Evolutionary conservation across 306 rosid species (phyloP).

Genomic region (Senna siamea): DNA sequence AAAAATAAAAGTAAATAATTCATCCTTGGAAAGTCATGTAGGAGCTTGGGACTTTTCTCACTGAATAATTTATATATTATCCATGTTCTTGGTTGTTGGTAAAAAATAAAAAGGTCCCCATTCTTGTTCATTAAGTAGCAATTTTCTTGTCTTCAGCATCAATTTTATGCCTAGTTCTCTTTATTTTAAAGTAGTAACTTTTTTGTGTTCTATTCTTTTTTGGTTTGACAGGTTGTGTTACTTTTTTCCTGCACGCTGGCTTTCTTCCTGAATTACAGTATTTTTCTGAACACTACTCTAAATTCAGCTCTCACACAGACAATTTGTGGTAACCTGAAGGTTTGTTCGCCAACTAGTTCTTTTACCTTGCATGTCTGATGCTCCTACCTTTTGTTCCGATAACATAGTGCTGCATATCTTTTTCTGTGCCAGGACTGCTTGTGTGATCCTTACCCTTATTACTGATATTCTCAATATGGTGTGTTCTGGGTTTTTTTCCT

Average conservation of each 20-base stretch:
- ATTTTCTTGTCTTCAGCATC: constrained; percentile 1
- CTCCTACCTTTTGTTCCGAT: background rate
- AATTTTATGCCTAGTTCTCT: background rate
- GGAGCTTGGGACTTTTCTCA: constrained; percentile 24
- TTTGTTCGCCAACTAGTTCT: constrained; percentile 41
- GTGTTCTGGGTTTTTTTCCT: background rate
- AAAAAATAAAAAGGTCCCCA: background rate
- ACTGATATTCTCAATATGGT: background rate
- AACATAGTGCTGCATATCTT: background rate
- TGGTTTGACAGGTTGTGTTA: constrained; percentile 61
- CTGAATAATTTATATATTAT: background rate
- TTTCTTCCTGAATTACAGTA: constrained; percentile 82
- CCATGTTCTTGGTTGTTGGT: background rate
- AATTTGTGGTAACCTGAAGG: constrained; percentile 86
- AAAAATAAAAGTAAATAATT: too few relatives aligned
- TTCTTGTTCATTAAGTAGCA: constrained; percentile 6
- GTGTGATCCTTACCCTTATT: background rate
- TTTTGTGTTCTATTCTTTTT: constrained; percentile 10
- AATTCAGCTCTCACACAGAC: constrained; percentile 86
- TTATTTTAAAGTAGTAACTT: constrained; percentile 14
- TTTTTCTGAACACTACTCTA: constrained; percentile 85
- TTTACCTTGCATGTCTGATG: constrained; percentile 28
- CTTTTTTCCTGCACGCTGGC: constrained; percentile 76
- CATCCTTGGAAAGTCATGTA: constrained; percentile 14
- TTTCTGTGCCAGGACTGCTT: background rate